Percentiles rank a stretch among this genome's conserved stretches.
Conservation (phyloP, 495 filamentous ascomycete genomes). For the Durotheca rogersii region DNA sequence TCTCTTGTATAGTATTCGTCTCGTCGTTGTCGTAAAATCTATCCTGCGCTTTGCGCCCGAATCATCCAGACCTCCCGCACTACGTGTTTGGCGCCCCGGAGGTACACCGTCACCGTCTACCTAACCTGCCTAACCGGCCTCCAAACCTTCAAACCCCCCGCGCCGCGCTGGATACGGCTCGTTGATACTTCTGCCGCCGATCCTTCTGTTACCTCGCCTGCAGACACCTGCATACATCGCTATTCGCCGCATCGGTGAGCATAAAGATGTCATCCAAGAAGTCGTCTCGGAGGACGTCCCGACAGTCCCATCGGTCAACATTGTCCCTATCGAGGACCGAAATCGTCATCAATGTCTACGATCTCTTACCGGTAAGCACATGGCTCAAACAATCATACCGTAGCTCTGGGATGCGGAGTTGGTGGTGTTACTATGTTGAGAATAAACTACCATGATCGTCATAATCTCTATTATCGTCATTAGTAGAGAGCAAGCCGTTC, state of each 20-base stretch:
- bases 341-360: constrained; percentile 77
- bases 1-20: neutral
- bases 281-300: constrained; percentile 34
- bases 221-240: neutral
- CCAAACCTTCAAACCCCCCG: too few relatives aligned
- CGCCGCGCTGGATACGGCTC: neutral
- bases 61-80: too few relatives aligned
- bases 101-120: neutral
- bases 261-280: constrained; percentile 44
- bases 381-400: neutral
- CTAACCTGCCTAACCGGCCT: too few relatives aligned
- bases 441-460: too few relatives aligned
- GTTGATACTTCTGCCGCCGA: neutral
- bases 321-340: constrained; percentile 65
- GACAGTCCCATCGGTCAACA: constrained; percentile 56
- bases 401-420: neutral
- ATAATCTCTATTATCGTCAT: constrained; percentile 1
- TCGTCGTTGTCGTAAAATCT: too few relatives aligned
- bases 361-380: constrained; percentile 65
- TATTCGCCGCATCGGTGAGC: neutral
- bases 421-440: too few relatives aligned
- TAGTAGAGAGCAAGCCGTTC: constrained; percentile 13
- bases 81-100: neutral
- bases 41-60: too few relatives aligned
- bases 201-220: neutral